Percentiles rank a stretch among this genome's conserved stretches.
phyloP scores from a whole-genome alignment of 1,284 basidiomycete genomes.

The Ceratobasidium theobromae region DNA sequence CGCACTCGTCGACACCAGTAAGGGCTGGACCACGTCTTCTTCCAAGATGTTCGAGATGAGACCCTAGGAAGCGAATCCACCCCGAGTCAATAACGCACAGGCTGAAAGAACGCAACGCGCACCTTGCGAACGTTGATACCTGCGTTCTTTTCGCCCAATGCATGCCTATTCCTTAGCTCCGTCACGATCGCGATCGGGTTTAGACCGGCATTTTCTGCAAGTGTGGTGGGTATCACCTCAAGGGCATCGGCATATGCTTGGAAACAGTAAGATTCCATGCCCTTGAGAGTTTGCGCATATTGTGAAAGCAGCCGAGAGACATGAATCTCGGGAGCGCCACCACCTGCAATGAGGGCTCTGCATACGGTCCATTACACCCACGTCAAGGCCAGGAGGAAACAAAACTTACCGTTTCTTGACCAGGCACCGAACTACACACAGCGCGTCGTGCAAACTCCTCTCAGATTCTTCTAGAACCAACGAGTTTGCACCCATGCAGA shows the following conservation, averaged over 20 bases:
- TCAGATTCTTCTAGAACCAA: constrained; percentile 97
- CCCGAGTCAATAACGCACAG: constrained; percentile 6
- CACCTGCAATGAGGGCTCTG: constrained; percentile 94
- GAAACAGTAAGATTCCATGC: constrained; percentile 99
- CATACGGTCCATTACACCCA: not conserved
- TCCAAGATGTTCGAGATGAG: constrained; percentile 95
- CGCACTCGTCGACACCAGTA: constrained; percentile 94
- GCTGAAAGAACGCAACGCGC: constrained; percentile 38
- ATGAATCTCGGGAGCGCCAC: constrained; percentile 98
- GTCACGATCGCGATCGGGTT: constrained; percentile 99
- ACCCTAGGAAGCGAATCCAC: constrained; percentile 55
- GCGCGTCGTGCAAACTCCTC: constrained; percentile 94
- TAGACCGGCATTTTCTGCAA: constrained; percentile 97
- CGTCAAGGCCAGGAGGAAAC: not conserved
- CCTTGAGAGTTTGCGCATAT: constrained; percentile 91
- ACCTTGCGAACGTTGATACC: constrained; percentile 99
- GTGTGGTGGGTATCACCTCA: constrained; percentile 96
- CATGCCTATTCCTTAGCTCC: constrained; percentile 95
- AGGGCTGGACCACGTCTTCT: constrained; percentile 96
- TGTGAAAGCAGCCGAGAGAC: constrained; percentile 92
- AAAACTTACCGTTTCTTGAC: constrained; percentile 89
- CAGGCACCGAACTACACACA: constrained; percentile 96
- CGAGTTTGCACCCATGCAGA: constrained; percentile 93
- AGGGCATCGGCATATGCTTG: constrained; percentile 97
- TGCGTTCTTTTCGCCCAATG: constrained; percentile 89